Evolutionary conservation across 2,329 filamentous ascomycete species (phyloP).

Genomic region (Talaromyces albobiverticillius): DNA sequence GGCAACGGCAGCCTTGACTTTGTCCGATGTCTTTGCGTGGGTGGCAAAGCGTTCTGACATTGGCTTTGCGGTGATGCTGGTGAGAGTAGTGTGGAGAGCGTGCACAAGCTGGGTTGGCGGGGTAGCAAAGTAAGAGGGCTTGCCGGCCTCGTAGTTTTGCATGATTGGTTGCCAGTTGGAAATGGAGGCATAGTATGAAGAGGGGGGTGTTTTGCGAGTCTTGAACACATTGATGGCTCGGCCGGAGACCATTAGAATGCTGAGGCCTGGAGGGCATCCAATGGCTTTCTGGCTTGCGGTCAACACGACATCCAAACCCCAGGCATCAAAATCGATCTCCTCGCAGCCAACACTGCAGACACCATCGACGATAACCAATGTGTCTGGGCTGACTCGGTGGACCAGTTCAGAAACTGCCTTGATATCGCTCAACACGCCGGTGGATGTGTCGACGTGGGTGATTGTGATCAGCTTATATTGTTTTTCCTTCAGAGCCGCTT

Average conservation of each 20-base stretch:
- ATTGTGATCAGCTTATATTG: constrained; percentile 92
- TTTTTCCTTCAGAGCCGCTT: constrained; percentile 83
- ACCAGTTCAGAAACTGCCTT: constrained; percentile 80
- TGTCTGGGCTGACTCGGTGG: constrained; percentile 82
- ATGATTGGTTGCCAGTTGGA: constrained; percentile 98
- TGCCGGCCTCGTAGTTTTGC: constrained; percentile 98
- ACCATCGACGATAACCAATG: constrained; percentile 87
- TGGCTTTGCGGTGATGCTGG: constrained; percentile 77
- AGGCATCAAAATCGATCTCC: constrained; percentile 93
- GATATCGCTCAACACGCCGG: constrained; percentile 89
- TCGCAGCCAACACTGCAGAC: constrained; percentile 97
- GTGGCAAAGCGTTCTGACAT: constrained; percentile 77
- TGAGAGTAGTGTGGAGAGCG: constrained; percentile 84
- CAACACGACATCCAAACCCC: constrained; percentile 87
- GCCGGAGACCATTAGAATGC: constrained; percentile 89
- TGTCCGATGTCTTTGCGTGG: constrained; percentile 76
- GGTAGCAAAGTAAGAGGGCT: constrained; percentile 96
- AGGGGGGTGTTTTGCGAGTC: constrained; percentile 73
- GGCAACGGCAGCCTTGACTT: constrained; percentile 77
- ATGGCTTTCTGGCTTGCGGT: constrained; percentile 97
- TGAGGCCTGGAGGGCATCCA: constrained; percentile 88
- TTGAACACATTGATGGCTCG: constrained; percentile 79
- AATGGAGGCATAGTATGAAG: constrained; percentile 92
- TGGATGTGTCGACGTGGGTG: constrained; percentile 96
- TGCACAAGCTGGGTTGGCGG: constrained; percentile 91